phyloP scores from a whole-genome alignment of 2,329 filamentous ascomycete species.

The Pseudohalonectria lignicola region DNA sequence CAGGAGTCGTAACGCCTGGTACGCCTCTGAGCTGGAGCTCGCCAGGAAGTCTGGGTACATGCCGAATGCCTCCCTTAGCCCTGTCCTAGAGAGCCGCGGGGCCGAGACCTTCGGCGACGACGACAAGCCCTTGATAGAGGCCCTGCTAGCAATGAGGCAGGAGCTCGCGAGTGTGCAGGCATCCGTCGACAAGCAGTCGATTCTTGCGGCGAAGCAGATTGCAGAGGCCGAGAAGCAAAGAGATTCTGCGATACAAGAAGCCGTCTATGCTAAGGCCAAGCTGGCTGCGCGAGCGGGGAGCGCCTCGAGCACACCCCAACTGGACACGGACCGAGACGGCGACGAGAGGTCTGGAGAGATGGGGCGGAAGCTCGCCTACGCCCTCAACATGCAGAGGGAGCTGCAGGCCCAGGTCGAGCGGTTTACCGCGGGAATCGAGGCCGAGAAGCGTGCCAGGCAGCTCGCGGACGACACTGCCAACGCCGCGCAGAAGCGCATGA shows the following conservation, averaged over 20 bases:
- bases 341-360: constrained; percentile 64
- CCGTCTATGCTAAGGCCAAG: constrained; percentile 89
- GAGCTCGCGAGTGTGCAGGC: constrained; percentile 84
- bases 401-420: constrained; percentile 67
- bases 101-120: constrained; percentile 81
- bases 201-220: constrained; percentile 76
- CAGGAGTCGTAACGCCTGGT: constrained; percentile 90
- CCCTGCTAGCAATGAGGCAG: constrained; percentile 78
- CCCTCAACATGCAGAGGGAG: constrained; percentile 68
- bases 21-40: constrained; percentile 85
- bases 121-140: constrained; percentile 84
- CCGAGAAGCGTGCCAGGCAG: constrained; percentile 70
- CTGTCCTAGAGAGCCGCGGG: constrained; percentile 63
- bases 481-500: constrained; percentile 71
- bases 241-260: constrained; percentile 88
- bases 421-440: constrained; percentile 58
- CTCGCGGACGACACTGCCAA: constrained; percentile 81
- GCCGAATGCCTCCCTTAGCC: constrained; percentile 57
- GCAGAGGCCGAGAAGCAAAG: constrained; percentile 91
- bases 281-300: constrained; percentile 67
- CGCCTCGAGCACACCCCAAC: constrained; percentile 46
- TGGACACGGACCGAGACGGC: constrained; percentile 48
- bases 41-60: constrained; percentile 84
- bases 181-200: constrained; percentile 79
- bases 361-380: constrained; percentile 69